Evolutionary conservation across 495 filamentous ascomycete genomes (phyloP).

Genomic region (Neurospora terricola): DNA sequence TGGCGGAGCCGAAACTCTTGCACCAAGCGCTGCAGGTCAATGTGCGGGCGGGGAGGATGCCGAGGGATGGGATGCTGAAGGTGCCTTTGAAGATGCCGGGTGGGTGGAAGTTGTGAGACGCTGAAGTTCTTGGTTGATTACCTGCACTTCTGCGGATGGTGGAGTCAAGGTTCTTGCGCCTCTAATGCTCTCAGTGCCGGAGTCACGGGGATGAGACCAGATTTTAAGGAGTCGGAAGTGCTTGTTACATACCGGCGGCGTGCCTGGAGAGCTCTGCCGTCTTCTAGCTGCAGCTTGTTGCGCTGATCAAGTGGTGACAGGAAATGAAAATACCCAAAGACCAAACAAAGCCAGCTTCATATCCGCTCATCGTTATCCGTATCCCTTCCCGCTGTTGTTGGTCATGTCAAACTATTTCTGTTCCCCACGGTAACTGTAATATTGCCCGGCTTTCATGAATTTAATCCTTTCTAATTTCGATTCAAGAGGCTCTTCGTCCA

Average conservation of each 20-base stretch:
- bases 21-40: slow-evolving; percentile 51
- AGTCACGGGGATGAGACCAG: not conserved
- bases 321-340: not conserved
- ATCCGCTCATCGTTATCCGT: not conserved
- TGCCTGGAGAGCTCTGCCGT: not conserved
- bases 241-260: not conserved
- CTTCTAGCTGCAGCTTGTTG: not conserved
- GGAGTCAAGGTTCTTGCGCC: not conserved
- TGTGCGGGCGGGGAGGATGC: slow-evolving; percentile 43
- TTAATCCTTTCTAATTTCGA: not conserved
- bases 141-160: not conserved
- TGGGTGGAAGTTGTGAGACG: not conserved
- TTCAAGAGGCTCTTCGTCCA: not conserved
- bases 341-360: not conserved
- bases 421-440: not conserved
- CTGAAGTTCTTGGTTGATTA: not conserved
- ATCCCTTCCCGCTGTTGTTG: not conserved
- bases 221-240: not conserved
- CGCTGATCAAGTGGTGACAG: not conserved
- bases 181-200: not conserved
- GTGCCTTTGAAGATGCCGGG: slow-evolving; percentile 24
- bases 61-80: slow-evolving; percentile 33
- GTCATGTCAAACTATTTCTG: not conserved
- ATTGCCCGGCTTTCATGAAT: not conserved
- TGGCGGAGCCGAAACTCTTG: slow-evolving; percentile 43